A percentile compares a stretch with the other conserved stretches of the same genome.
These are phyloP conservation scores for Thelephora terrestris DNA, from an alignment of 1,284 basidiomycete genomes.

Conservation along the genomic window DNA sequence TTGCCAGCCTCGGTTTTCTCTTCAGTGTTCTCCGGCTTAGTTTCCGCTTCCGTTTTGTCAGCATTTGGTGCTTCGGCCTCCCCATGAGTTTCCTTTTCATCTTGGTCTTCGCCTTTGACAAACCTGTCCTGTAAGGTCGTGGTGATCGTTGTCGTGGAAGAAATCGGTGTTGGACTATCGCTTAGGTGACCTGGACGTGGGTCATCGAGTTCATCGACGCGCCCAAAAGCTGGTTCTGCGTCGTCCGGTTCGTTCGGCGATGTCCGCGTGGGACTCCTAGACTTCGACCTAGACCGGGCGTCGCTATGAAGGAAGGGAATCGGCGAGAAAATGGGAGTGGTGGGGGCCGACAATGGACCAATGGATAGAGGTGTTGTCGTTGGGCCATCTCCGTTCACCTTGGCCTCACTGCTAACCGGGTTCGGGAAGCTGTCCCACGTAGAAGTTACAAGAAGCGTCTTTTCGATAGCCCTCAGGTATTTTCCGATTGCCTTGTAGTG, in stretches of 20 bases:
- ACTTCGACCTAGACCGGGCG: slow-evolving; percentile 55
- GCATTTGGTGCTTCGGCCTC: slow-evolving; percentile 10
- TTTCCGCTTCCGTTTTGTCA: slow-evolving; percentile 6
- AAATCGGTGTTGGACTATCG: slow-evolving; percentile 62
- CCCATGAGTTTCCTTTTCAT: slow-evolving; percentile 12
- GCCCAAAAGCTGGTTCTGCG: slow-evolving; percentile 44
- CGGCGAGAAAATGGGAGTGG: slow-evolving; percentile 74
- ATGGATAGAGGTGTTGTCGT: slow-evolving; percentile 9
- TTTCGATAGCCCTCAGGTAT: slow-evolving; percentile 85
- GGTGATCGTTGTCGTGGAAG: slow-evolving; percentile 45
- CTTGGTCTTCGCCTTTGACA: slow-evolving; percentile 36
- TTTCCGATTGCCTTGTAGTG: slow-evolving; percentile 80
- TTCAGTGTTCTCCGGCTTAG: not conserved
- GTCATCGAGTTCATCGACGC: slow-evolving; percentile 77
- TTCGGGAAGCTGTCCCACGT: slow-evolving; percentile 61
- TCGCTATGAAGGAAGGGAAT: slow-evolving; percentile 76
- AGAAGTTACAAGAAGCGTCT: slow-evolving; percentile 79
- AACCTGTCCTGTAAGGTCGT: slow-evolving; percentile 48
- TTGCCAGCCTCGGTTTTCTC: slow-evolving; percentile 3
- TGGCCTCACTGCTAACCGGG: slow-evolving; percentile 31
- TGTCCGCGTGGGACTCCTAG: slow-evolving; percentile 58
- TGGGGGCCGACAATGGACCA: slow-evolving; percentile 43
- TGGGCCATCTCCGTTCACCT: slow-evolving; percentile 19
- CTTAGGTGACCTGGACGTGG: slow-evolving; percentile 74
- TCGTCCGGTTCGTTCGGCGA: slow-evolving; percentile 16